Conservation (phyloP, 257 asterid genomes). For the Solanum etuberosum region DNA sequence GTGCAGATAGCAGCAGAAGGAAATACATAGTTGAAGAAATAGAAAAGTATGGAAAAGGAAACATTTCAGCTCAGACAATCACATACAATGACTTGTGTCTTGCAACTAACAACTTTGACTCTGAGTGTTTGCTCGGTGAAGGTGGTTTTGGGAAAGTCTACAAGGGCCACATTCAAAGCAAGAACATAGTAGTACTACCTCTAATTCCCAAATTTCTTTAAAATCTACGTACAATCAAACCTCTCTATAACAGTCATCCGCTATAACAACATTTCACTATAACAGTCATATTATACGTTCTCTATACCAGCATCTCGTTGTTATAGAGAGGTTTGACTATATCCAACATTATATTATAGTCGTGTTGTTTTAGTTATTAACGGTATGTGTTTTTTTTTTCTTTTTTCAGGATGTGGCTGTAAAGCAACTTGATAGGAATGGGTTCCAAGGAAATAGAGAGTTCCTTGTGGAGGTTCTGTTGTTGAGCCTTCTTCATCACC, state of each 20-base stretch:
- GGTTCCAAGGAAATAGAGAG: slow-evolving; percentile 55
- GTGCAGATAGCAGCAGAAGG: slow-evolving; percentile 49
- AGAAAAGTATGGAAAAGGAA: slow-evolving; percentile 49
- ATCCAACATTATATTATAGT: neutral
- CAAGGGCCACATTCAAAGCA: slow-evolving; percentile 33
- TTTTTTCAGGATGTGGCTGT: slow-evolving; percentile 40
- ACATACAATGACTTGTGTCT: slow-evolving; percentile 22
- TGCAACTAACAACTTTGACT: slow-evolving; percentile 32
- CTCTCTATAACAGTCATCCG: neutral
- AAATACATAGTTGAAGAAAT: slow-evolving; percentile 49
- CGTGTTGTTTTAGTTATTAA: neutral
- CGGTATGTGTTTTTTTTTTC: too few species aligned
- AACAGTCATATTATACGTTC: neutral
- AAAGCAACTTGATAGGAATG: slow-evolving; percentile 48
- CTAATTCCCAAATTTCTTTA: neutral
- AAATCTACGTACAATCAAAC: neutral
- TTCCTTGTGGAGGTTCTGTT: slow-evolving; percentile 48
- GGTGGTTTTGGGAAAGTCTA: slow-evolving; percentile 69
- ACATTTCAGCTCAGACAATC: slow-evolving; percentile 30
- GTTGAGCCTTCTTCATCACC: slow-evolving; percentile 41
- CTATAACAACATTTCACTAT: neutral
- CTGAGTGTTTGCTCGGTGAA: slow-evolving; percentile 31
- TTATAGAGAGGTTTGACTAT: neutral
- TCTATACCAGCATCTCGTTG: neutral
- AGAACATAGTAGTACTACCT: slow-evolving; percentile 20